Evolutionary conservation across 2,329 filamentous ascomycete species (phyloP).

Genomic region (Clonostachys chloroleuca): DNA sequence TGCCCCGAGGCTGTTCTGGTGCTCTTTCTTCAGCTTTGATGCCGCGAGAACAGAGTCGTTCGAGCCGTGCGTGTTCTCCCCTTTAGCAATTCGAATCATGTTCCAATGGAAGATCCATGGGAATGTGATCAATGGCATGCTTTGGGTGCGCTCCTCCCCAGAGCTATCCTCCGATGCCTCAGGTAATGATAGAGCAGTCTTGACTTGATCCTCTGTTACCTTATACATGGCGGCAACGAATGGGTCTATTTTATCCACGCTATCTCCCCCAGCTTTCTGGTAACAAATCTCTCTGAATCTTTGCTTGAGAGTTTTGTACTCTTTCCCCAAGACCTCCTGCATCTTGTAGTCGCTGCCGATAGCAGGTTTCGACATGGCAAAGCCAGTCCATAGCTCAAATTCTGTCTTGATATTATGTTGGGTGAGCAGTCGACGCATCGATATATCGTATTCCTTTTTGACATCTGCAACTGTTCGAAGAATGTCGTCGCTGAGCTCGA

Average conservation of each 20-base stretch:
- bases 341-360: conserved; percentile 79
- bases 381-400: conserved; percentile 88
- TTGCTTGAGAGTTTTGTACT: conserved; percentile 62
- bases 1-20: too few species aligned
- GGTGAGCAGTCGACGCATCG: conserved; percentile 74
- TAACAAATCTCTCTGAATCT: conserved; percentile 65
- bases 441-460: conserved; percentile 74
- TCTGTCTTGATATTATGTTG: conserved; percentile 82
- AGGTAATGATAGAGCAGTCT: conserved; percentile 40
- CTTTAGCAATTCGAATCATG: conserved; percentile 23
- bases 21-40: too few species aligned
- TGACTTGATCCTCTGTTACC: conserved; percentile 70
- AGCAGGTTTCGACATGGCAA: conserved; percentile 70
- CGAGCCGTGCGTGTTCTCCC: conserved; percentile 11
- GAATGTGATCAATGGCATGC: conserved; percentile 84
- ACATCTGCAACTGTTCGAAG: conserved; percentile 58
- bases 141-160: conserved; percentile 4
- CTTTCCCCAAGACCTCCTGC: conserved; percentile 73
- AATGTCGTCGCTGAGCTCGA: conserved; percentile 46
- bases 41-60: conserved; percentile 1
- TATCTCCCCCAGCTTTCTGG: conserved; percentile 55
- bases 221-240: conserved; percentile 87
- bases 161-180: background rate
- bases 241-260: conserved; percentile 56
- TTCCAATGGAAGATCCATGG: conserved; percentile 84